These are phyloP conservation scores for Phytophthora multivora DNA, from an alignment of 352 stramenopile species.

Conservation along the genomic window DNA sequence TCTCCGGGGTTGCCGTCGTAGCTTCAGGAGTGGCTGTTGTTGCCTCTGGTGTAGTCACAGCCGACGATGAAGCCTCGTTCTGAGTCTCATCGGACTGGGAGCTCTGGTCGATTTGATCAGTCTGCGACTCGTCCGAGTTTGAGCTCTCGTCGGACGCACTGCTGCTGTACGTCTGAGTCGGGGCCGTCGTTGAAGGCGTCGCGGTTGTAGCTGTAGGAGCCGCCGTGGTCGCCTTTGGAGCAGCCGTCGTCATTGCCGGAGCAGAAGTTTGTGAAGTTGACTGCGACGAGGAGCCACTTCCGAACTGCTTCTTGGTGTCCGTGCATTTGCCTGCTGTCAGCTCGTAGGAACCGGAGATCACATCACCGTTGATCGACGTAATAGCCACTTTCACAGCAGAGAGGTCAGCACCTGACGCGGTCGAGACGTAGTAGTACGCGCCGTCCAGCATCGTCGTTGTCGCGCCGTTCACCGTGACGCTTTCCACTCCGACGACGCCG, in stretches of 20 bases:
- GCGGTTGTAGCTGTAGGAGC: constrained; percentile 9
- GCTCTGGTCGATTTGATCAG: constrained; percentile 11
- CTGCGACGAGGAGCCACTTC: constrained; percentile 17
- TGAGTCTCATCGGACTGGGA: constrained; percentile 7
- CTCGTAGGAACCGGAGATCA: constrained; percentile 58
- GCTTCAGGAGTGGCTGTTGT: constrained; percentile 1
- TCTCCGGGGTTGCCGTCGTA: background rate
- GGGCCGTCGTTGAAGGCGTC: constrained; percentile 19
- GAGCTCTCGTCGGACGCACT: constrained; percentile 7
- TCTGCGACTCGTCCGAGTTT: constrained; percentile 4
- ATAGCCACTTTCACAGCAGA: constrained; percentile 51
- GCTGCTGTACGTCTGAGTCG: constrained; percentile 24
- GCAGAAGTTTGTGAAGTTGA: constrained; percentile 4
- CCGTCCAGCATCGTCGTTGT: constrained; percentile 66
- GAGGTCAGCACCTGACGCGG: constrained; percentile 32
- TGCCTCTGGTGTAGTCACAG: constrained; percentile 6
- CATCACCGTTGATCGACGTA: constrained; percentile 59
- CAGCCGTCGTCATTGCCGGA: background rate
- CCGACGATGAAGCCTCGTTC: background rate
- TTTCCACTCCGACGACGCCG: constrained; percentile 45
- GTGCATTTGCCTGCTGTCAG: constrained; percentile 39
- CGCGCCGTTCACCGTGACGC: constrained; percentile 62
- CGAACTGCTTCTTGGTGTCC: constrained; percentile 41
- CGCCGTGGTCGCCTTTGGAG: constrained; percentile 4
- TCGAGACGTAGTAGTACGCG: constrained; percentile 71